phyloP scores from a whole-genome alignment of 306 rosid species.

The Trifolium pratense region DNA sequence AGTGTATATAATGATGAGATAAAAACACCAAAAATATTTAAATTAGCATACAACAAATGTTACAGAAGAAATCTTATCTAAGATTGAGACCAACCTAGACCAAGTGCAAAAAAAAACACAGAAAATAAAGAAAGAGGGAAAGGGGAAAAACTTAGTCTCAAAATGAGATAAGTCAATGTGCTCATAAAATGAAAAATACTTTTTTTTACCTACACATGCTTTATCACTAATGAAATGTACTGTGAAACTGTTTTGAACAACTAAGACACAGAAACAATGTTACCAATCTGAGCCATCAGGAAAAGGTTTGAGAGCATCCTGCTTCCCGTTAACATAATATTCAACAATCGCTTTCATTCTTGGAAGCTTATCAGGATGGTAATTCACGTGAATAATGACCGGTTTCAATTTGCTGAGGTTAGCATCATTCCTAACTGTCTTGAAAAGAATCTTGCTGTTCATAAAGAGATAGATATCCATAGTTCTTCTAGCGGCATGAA shows the following conservation, averaged over 20 bases:
- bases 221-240: too few species aligned
- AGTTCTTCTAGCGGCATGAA: conserved; percentile 84
- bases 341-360: conserved; percentile 87
- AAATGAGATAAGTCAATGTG: conserved; percentile 30
- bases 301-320: conserved; percentile 76
- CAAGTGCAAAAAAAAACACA: not conserved
- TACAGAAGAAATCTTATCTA: conserved; percentile 38
- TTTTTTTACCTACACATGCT: conserved; percentile 20
- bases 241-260: conserved; percentile 11
- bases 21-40: conserved; percentile 18
- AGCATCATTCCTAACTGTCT: conserved; percentile 76
- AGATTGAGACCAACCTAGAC: conserved; percentile 32
- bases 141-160: too few species aligned
- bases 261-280: conserved; percentile 32
- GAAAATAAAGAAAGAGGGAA: not conserved
- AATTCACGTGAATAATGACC: conserved; percentile 81
- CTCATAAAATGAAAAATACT: conserved; percentile 31
- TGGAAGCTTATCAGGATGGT: conserved; percentile 84
- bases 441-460: conserved; percentile 92
- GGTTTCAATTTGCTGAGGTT: conserved; percentile 74
- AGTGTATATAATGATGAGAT: not conserved
- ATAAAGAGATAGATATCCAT: conserved; percentile 87
- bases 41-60: conserved; percentile 43
- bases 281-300: conserved; percentile 83
- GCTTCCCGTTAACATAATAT: conserved; percentile 69